These are phyloP conservation scores for Byssochlamys sp. DNA, from an alignment of 2,329 filamentous ascomycete species.

Conservation along the genomic window DNA sequence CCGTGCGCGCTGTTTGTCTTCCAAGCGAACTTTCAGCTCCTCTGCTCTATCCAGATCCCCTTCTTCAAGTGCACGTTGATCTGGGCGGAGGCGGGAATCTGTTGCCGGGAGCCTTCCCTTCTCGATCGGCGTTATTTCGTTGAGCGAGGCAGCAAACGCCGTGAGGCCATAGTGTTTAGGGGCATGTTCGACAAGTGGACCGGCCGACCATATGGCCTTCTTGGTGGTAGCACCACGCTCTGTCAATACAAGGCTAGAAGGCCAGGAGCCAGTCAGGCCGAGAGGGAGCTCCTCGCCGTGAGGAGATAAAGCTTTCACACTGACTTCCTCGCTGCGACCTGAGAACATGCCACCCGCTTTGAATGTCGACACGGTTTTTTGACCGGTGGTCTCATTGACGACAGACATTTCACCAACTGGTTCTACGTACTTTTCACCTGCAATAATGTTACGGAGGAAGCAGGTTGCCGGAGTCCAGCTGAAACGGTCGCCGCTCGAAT, in stretches of 20 bases:
- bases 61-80: constrained; percentile 75
- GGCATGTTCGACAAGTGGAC: constrained; percentile 67
- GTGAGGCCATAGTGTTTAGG: constrained; percentile 79
- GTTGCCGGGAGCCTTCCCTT: constrained; percentile 64
- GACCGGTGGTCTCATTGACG: constrained; percentile 70
- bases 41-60: constrained; percentile 78
- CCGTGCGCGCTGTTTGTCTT: constrained; percentile 72
- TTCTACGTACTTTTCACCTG: constrained; percentile 96
- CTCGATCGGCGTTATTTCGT: constrained; percentile 78
- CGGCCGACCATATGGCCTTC: constrained; percentile 68
- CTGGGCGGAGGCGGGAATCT: constrained; percentile 72
- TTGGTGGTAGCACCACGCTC: constrained; percentile 53
- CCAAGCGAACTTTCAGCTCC: constrained; percentile 67
- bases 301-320: constrained; percentile 60
- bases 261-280: constrained; percentile 77
- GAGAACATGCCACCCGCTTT: constrained; percentile 96
- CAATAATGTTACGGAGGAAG: constrained; percentile 90
- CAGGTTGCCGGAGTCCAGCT: constrained; percentile 81
- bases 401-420: constrained; percentile 85
- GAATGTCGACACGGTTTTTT: constrained; percentile 79
- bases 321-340: constrained; percentile 81
- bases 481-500: constrained; percentile 69
- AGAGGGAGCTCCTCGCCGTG: constrained; percentile 57
- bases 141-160: constrained; percentile 71
- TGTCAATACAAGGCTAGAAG: constrained; percentile 57